Base-by-base conservation (phyloP, 116 monocot species). In the Thalassia testudinum region DNA sequence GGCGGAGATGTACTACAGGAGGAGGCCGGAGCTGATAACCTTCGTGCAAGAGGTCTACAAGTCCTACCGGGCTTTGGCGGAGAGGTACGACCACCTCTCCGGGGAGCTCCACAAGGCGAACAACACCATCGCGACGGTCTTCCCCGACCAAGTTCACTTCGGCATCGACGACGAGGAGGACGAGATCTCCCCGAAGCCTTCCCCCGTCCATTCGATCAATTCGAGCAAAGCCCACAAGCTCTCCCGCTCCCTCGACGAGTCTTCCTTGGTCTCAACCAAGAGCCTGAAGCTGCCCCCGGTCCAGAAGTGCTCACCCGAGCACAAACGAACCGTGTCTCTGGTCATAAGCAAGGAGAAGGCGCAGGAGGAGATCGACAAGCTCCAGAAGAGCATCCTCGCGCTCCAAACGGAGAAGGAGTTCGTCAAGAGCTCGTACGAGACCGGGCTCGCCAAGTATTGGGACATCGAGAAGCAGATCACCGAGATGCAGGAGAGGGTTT, bases 21-120 rank as follows among this genome's bases (percentile, higher is more conserved):
- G 63, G 66, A 71, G 86, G 50, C 91, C 91, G 4, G 91, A 92
- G 77, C 71, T 92, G 1, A 52, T 92, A 29, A 71, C 53, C 30
- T 79, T 65, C 59, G 77, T 92, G 0, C 82, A 86, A 77, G 86
- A 92, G 52, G 53, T 72, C 0, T 92, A 86, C 79, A 71, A 68
- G 34, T 79, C 86, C 0, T 92, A 86, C 54, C 50, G 77, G 68
- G 78, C 86, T 25, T 56, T 92, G 10, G 86, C 91, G 0, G 91
- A 92, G 62, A 63, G 86, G 60, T 92, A 82, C 43, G 91, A 92
- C 52, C 86, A 73, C 58, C 66, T 92, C 24, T 92, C 91, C 16
- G 77, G 86, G 19, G 91, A 86, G 53, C 58, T 92, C 30, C 91
- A 92, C 71, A 85, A 82, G 72, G 91, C 91, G 44, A 92, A 92